Evolutionary conservation across 2,329 filamentous ascomycete species (phyloP).

Genomic region (Calcarisporium arbuscula): DNA sequence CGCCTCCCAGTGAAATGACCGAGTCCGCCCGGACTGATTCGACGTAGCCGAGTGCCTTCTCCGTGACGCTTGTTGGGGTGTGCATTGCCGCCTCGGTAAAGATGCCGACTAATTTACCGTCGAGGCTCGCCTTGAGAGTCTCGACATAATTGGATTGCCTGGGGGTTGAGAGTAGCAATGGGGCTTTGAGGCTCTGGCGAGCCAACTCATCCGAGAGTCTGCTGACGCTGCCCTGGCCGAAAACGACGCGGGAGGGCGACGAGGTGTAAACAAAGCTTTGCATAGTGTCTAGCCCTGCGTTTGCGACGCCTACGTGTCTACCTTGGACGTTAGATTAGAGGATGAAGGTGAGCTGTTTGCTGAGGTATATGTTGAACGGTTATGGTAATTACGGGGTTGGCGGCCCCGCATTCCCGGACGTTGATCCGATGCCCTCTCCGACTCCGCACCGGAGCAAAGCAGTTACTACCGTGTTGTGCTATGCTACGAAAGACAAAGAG

Average conservation of each 20-base stretch:
- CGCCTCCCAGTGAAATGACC: constrained; percentile 25
- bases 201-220: constrained; percentile 37
- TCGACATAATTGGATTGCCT: constrained; percentile 3
- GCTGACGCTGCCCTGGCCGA: constrained; percentile 48
- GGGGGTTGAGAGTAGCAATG: constrained; percentile 50
- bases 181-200: constrained; percentile 39
- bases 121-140: neutral
- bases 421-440: too few species aligned
- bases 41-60: constrained; percentile 45
- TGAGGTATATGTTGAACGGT: too few species aligned
- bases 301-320: too few species aligned
- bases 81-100: constrained; percentile 57
- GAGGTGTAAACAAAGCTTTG: constrained; percentile 47
- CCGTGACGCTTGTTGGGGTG: constrained; percentile 51
- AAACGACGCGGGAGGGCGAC: constrained; percentile 46
- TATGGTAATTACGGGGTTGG: too few species aligned
- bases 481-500: too few species aligned
- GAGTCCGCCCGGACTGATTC: constrained; percentile 41
- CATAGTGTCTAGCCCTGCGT: constrained; percentile 36
- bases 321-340: too few species aligned
- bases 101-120: constrained; percentile 7
- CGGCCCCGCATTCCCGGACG: too few species aligned
- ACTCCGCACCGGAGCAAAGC: too few species aligned
- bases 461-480: too few species aligned
- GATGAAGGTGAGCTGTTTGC: too few species aligned